Evolutionary conservation across 768 basidiomycete genomes (phyloP), one percentile per base, ranked within the genome.

Genomic region (Leucosporidium scottii): DNA sequence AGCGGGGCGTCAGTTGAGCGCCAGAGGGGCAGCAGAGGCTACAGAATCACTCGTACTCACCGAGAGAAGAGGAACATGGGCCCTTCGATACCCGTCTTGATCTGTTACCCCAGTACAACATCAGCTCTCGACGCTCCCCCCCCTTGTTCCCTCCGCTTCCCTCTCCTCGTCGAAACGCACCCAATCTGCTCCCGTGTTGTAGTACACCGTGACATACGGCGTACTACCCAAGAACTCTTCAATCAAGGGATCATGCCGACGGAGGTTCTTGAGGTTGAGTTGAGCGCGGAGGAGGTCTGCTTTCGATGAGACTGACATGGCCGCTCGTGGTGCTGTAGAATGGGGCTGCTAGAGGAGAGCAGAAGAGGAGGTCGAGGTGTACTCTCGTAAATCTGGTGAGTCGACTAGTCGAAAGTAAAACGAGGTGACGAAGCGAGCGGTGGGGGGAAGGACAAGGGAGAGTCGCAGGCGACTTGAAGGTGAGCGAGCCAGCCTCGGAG

Each of bases 41-140:
- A 17, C 15, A 44, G 44, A 21, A 6, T n/a, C n/a, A n/a, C n/a
- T n/a, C n/a, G n/a, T n/a, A 48, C 70, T 23, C 17, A 68, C 74
- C 74, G 49, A 18, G 64, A 55, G 63, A 75, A 73, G 30, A 75
- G 66, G 59, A 75, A 75, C 73, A 75, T 73, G 27, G 68, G 64
- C 0, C 74, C 74, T 50, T 73, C 74, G n/a, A 75, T 67, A 20
- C 67, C 68, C 8, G 74, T 73, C 57, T 73, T 73, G 61, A 66
- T 60, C 74, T 75, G 53, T 36, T 12, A 36, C 6, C 34, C 12
- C 34, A 36, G 34, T 12, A 36, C 12, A 12, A 5, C 12, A 6
- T 36, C 34, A 6, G 6, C 6, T 12, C 12, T 36, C 34, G 34
- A 36, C 34, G 34, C 12, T 12, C 34, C 34, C 34, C 12, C 34